Evolutionary conservation across 495 filamentous ascomycete species (phyloP).

Genomic region (Penicillium subrubescens): DNA sequence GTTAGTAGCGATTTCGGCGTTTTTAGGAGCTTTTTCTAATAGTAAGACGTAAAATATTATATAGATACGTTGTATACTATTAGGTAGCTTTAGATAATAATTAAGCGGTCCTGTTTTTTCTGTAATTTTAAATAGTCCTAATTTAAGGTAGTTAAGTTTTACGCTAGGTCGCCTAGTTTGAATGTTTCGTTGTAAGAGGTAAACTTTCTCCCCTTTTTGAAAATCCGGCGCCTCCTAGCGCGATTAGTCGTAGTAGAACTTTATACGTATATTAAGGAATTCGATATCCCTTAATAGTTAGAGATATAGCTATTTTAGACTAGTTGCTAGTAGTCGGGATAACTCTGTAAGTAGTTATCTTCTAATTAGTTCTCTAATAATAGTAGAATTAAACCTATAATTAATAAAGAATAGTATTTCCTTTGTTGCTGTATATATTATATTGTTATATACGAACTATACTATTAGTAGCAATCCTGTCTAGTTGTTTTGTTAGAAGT

Average conservation of each 20-base stretch:
- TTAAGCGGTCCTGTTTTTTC: slow-evolving; percentile 15
- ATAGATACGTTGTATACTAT: slow-evolving; percentile 8
- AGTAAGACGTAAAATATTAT: slow-evolving; percentile 11
- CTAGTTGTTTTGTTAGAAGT: slow-evolving; percentile 36
- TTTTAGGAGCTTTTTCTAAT: slow-evolving; percentile 6
- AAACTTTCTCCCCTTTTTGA: slow-evolving; percentile 6
- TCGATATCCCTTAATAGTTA: neutral
- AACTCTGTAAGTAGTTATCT: neutral
- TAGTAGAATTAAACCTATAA: slow-evolving; percentile 7
- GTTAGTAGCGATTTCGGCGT: slow-evolving; percentile 9
- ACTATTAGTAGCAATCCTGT: slow-evolving; percentile 20
- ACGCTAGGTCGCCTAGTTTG: neutral
- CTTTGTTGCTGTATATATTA: neutral
- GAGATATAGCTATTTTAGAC: neutral
- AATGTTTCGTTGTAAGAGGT: slow-evolving; percentile 7
- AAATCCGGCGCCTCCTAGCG: neutral
- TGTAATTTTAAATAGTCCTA: slow-evolving; percentile 13
- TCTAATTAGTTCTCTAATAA: slow-evolving; percentile 1
- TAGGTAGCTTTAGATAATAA: slow-evolving; percentile 12
- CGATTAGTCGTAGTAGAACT: slow-evolving; percentile 2
- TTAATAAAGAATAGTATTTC: slow-evolving; percentile 25
- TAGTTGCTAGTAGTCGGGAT: neutral
- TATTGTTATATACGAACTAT: slow-evolving; percentile 32
- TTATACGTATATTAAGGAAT: slow-evolving; percentile 1
- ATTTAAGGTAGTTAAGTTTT: slow-evolving; percentile 12